Conservation (phyloP, 306 rosid species). For the Citrullus colocynthis region DNA sequence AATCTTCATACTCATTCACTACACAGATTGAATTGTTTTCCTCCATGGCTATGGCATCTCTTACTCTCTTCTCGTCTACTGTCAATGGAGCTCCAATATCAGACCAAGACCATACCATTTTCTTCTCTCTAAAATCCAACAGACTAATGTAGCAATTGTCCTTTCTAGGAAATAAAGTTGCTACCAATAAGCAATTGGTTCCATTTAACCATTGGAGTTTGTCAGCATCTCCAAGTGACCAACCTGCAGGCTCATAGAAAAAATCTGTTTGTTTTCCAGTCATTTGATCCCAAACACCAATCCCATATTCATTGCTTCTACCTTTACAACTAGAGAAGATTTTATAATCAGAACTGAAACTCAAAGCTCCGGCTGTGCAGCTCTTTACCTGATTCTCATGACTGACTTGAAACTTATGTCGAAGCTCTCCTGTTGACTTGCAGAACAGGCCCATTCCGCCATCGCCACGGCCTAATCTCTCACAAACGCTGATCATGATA, state of each 20-base stretch:
- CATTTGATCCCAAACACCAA: slow-evolving; percentile 90
- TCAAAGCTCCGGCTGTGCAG: slow-evolving; percentile 86
- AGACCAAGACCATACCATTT: slow-evolving; percentile 92
- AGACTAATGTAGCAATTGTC: slow-evolving; percentile 84
- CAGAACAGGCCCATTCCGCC: slow-evolving; percentile 84
- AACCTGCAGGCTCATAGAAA: slow-evolving; percentile 66
- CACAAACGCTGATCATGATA: slow-evolving; percentile 61
- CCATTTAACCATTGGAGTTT: slow-evolving; percentile 76
- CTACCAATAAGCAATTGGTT: slow-evolving; percentile 62
- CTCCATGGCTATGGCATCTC: slow-evolving; percentile 92
- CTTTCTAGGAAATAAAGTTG: slow-evolving; percentile 81
- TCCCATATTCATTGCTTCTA: slow-evolving; percentile 80
- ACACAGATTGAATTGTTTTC: slow-evolving; percentile 68
- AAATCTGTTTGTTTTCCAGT: slow-evolving; percentile 78
- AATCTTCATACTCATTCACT: slow-evolving; percentile 83
- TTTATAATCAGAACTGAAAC: slow-evolving; percentile 62
- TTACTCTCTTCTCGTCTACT: slow-evolving; percentile 61
- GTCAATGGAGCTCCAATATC: slow-evolving; percentile 50
- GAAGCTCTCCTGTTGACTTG: slow-evolving; percentile 57
- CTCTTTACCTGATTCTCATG: slow-evolving; percentile 77
- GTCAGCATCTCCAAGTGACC: slow-evolving; percentile 98
- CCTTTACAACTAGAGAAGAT: slow-evolving; percentile 82
- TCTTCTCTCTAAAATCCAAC: slow-evolving; percentile 75
- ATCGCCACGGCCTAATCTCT: slow-evolving; percentile 57
- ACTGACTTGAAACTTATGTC: slow-evolving; percentile 62